Conservation (phyloP, 176 grass and related monocot genomes). For the Oryza australiensis region DNA sequence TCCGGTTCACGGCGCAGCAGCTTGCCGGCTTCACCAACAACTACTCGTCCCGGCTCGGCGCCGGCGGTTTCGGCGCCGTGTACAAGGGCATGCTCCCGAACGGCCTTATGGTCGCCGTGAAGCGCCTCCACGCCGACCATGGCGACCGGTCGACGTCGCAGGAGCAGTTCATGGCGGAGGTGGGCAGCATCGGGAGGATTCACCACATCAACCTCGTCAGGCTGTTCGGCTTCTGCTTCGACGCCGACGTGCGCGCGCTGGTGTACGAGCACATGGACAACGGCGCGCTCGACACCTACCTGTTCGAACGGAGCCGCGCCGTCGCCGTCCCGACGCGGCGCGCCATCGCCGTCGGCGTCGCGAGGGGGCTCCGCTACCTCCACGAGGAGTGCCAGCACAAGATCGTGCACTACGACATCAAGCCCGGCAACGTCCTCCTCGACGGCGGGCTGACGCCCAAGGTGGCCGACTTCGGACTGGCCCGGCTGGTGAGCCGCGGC, state of each 20-base stretch:
- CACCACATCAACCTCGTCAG: conserved; percentile 77
- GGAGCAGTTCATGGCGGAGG: conserved; percentile 74
- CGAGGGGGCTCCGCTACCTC: conserved; percentile 41
- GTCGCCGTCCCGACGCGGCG: neutral
- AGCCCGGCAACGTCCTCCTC: conserved; percentile 43
- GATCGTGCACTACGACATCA: conserved; percentile 57
- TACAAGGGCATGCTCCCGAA: conserved; percentile 56
- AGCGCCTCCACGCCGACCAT: conserved; percentile 48
- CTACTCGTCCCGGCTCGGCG: conserved; percentile 41
- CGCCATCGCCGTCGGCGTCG: conserved; percentile 34
- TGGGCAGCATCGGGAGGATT: conserved; percentile 61
- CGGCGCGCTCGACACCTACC: conserved; percentile 30
- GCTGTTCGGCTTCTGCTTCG: conserved; percentile 91
- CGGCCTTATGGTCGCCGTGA: conserved; percentile 41
- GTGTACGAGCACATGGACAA: conserved; percentile 54
- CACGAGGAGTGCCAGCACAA: conserved; percentile 54
- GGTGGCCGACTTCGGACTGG: conserved; percentile 43
- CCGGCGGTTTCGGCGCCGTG: conserved; percentile 68
- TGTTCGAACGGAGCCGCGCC: conserved; percentile 9
- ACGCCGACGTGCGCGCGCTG: conserved; percentile 44
- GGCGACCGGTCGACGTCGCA: conserved; percentile 32
- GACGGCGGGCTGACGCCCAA: conserved; percentile 20
- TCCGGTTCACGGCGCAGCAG: conserved; percentile 51
- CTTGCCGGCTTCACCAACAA: conserved; percentile 36
- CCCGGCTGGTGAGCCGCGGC: conserved; percentile 20